Base-by-base conservation (phyloP, 2,329 filamentous ascomycete species). In the Cephalotrichum gorgonifer region DNA sequence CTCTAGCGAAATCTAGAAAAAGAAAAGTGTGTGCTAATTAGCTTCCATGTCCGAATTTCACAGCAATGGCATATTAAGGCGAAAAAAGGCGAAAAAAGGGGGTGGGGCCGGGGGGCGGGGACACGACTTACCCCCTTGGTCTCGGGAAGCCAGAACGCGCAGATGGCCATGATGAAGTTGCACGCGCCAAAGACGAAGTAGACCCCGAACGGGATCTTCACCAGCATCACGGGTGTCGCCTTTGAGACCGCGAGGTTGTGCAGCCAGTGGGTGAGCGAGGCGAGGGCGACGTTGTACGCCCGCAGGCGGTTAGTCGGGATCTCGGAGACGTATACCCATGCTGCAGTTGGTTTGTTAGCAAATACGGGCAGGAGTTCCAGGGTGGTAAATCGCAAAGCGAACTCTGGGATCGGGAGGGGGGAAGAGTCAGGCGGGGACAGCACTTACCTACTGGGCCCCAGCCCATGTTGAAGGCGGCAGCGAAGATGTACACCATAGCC, bases 401-500 rank as follows among this genome's bases (percentile, higher is more conserved):
- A 30, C 6, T 30, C 28, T 30, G 12, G n/a, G 30, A 4, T 33
- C n/a, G 30, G 12, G 8, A 15, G 8, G 12, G 4, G 12, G 30
- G 12, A 33, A 33, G 8, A 33, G n/a, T n/a, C n/a, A n/a, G n/a
- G n/a, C n/a, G n/a, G n/a, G 35, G 35, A 6, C 9, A 20, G 11
- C 80, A 81, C 78, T 78, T 78, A 66, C 75, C 79, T 6, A 79
- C 77, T 2, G 77, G 76, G 0, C 79, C 79, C 78, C 79, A 82
- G n/a, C 73, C 73, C 53, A 75, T 74, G 52, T 79, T 75, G 66
- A 81, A 83, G 58, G 75, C 76, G 2, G 71, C 72, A 0, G 79
- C 79, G 54, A 83, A 83, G 22, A 83, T 66, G 62, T 81, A 84
- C 33, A 83, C 75, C 60, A 75, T 78, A 12, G 81, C 78, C 4